These are phyloP conservation scores for Geosmithia morbida DNA, from an alignment of 2,329 filamentous ascomycete species.

Conservation along the genomic window DNA sequence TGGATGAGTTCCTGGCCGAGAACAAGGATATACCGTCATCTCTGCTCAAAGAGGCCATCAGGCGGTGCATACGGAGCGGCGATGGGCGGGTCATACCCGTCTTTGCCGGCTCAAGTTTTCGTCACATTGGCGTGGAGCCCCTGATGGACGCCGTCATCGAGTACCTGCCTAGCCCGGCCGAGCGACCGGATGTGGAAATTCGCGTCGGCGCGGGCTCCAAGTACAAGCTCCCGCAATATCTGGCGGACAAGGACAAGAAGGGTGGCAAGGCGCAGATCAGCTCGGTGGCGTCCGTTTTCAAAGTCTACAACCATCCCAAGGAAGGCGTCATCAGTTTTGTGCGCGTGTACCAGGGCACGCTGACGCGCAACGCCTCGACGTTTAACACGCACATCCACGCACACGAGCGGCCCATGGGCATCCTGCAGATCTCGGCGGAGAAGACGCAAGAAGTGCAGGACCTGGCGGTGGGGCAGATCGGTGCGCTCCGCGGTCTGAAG, in stretches of 20 bases:
- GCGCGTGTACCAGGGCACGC: slow-evolving; percentile 73
- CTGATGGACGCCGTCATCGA: slow-evolving; percentile 80
- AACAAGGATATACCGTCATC: slow-evolving; percentile 56
- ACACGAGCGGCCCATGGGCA: slow-evolving; percentile 66
- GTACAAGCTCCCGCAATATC: slow-evolving; percentile 17
- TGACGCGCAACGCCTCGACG: slow-evolving; percentile 59
- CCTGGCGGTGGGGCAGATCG: slow-evolving; percentile 79
- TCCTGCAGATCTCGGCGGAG: slow-evolving; percentile 81
- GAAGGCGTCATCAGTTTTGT: slow-evolving; percentile 85
- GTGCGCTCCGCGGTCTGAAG: slow-evolving; percentile 82
- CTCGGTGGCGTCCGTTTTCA: slow-evolving; percentile 64
- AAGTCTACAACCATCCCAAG: slow-evolving; percentile 79
- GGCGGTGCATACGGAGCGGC: slow-evolving; percentile 52
- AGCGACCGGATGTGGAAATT: slow-evolving; percentile 68
- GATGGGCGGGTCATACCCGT: slow-evolving; percentile 68
- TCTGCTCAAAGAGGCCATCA: slow-evolving; percentile 59
- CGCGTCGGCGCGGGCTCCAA: slow-evolving; percentile 43
- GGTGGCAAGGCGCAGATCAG: slow-evolving; percentile 19
- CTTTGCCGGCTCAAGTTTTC: slow-evolving; percentile 84
- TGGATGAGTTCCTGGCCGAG: slow-evolving; percentile 69
- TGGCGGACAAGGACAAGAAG: slow-evolving; percentile 23
- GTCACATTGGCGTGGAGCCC: slow-evolving; percentile 87
- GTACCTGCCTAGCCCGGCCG: slow-evolving; percentile 68
- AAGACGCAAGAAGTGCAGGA: slow-evolving; percentile 74
- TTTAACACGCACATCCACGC: slow-evolving; percentile 78